Base-by-base conservation (phyloP, 2,329 filamentous ascomycete genomes). In the Zymoseptoria tritici region DNA sequence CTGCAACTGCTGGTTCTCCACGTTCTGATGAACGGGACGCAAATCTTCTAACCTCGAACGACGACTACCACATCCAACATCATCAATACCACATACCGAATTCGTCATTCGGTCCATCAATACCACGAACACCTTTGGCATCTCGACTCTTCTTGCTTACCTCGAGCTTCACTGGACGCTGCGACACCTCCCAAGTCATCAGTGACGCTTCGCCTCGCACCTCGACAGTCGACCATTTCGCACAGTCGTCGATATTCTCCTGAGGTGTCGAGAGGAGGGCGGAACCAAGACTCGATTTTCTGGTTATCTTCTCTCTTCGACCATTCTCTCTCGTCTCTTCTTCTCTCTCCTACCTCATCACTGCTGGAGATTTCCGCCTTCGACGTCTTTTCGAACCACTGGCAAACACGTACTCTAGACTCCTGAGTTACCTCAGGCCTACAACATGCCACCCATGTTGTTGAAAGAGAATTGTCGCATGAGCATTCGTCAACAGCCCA, bases 361-460 rank as follows among this genome's bases (percentile, higher is more conserved):
- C 11, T 9, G 13, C 13, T 13, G 29, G 11, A 31, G 11, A 13
- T 26, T 53, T n/a, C 52, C 22, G 29, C 52, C 22, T 22, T n/a
- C 21, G n/a, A 26, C 52, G 26, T 16, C 22, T 29, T 21, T 21
- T 29, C 5, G 13, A 31, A 26, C 52, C 52, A 29, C 22, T 13
- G 22, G 7, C 22, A 53, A 11, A 19, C 29, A 20, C 52, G 22
- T 16, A 24, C 52, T 22, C 22, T 26, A 53, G 52, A 19, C 52
- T 22, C 29, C 8, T 19, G 13, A 19, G 52, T 9, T 24, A 29
- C 13, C 16, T 29, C 22, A 29, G 29, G 50, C 26, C 11, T 29
- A 20, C 22, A 24, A 29, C n/a, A 26, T 26, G 89, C 88, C 90
- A 70, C 63, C 49, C 49, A 67, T 67, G 65, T 65, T 67, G 63